Evolutionary conservation across 1,284 basidiomycete species (phyloP).

Genomic region (Ceratobasidium sp.): DNA sequence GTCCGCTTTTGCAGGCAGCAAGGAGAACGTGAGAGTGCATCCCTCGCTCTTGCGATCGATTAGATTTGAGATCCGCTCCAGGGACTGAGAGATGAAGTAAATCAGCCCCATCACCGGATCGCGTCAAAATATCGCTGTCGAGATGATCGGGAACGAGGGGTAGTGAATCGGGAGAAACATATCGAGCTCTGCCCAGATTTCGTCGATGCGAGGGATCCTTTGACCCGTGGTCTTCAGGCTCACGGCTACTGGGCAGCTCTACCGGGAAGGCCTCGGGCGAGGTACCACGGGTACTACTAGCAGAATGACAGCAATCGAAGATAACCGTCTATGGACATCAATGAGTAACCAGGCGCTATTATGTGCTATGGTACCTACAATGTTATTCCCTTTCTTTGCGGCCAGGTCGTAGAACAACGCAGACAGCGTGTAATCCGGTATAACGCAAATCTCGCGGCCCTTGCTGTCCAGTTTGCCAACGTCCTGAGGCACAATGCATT

Average conservation of each 20-base stretch:
- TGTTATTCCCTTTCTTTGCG: slow-evolving; percentile 8
- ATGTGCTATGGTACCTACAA: background rate
- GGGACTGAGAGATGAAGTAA: slow-evolving; percentile 57
- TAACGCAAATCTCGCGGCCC: background rate
- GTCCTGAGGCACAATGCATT: slow-evolving; percentile 8
- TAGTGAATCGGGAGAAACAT: too few relatives aligned
- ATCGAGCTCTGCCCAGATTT: background rate
- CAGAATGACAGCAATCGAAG: slow-evolving; percentile 17
- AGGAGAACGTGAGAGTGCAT: slow-evolving; percentile 7
- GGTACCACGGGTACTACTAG: slow-evolving; percentile 6
- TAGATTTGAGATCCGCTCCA: slow-evolving; percentile 55
- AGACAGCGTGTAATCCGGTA: slow-evolving; percentile 5
- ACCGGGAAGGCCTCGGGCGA: too few relatives aligned
- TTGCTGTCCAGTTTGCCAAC: background rate
- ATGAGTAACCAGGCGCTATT: too few relatives aligned
- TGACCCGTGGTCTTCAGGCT: background rate
- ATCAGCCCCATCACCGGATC: slow-evolving; percentile 56
- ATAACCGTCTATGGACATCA: slow-evolving; percentile 3
- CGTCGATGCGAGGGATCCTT: slow-evolving; percentile 1
- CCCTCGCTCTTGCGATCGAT: slow-evolving; percentile 31
- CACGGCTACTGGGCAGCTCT: too few relatives aligned
- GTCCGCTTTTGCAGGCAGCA: background rate
- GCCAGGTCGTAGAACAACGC: slow-evolving; percentile 1
- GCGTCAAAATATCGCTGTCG: slow-evolving; percentile 3
- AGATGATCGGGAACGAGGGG: slow-evolving; percentile 4